These are phyloP conservation scores for Hypoxylon subgilvum DNA, from an alignment of 495 filamentous ascomycete species.

Conservation along the genomic window DNA sequence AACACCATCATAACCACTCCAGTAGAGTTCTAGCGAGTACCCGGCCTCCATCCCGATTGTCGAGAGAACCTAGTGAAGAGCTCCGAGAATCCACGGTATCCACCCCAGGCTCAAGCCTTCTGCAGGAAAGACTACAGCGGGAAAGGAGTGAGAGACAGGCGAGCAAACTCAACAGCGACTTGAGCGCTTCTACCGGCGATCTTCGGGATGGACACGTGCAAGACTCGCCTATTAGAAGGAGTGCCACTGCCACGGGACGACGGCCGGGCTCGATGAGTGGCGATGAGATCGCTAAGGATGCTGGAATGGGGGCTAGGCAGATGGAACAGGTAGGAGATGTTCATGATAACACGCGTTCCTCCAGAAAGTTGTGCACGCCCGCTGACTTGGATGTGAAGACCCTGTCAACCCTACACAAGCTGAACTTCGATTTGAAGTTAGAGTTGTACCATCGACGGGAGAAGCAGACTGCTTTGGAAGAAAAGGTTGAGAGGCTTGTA, in stretches of 20 bases:
- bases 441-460: constrained; percentile 78
- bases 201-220: constrained; percentile 36
- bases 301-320: constrained; percentile 55
- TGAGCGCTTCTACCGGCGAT: constrained; percentile 39
- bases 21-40: constrained; percentile 20
- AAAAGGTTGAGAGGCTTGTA: constrained; percentile 66
- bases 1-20: constrained; percentile 39
- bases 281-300: constrained; percentile 45
- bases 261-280: constrained; percentile 43
- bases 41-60: constrained; percentile 41
- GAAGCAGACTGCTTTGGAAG: constrained; percentile 60
- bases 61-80: constrained; percentile 42
- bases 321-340: constrained; percentile 48
- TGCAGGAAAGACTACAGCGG: constrained; percentile 58
- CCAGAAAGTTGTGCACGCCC: neutral
- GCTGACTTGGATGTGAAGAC: constrained; percentile 36
- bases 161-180: constrained; percentile 42
- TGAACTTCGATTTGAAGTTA: constrained; percentile 90
- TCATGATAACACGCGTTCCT: constrained; percentile 5
- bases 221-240: constrained; percentile 41
- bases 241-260: constrained; percentile 40
- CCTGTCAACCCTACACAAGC: constrained; percentile 71
- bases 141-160: constrained; percentile 54
- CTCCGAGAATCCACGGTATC: constrained; percentile 36
- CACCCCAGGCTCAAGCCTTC: constrained; percentile 51